Evolutionary conservation across 1,139 yeast genomes (phyloP).

Genomic region (Wickerhamiella pararugosa): DNA sequence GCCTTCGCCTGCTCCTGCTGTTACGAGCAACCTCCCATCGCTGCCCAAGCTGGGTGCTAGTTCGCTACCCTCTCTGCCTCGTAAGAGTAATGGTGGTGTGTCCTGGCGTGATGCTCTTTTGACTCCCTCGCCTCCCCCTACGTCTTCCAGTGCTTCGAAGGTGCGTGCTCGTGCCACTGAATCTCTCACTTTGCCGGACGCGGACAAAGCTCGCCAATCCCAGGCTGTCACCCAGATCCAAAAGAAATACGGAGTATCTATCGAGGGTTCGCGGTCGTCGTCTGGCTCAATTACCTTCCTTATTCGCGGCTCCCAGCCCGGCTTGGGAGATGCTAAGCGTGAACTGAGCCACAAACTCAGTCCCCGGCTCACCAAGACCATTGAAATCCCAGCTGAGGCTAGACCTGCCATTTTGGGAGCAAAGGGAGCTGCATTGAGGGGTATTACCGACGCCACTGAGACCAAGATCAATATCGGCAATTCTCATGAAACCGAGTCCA

Average conservation of each 20-base stretch:
- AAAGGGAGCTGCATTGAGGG: constrained; percentile 69
- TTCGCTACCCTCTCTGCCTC: constrained; percentile 4
- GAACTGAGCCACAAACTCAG: constrained; percentile 66
- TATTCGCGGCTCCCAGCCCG: constrained; percentile 54
- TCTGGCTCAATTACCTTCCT: constrained; percentile 75
- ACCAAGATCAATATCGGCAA: constrained; percentile 64
- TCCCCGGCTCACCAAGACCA: constrained; percentile 38
- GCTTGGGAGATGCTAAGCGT: constrained; percentile 58
- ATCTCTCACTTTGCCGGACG: not conserved
- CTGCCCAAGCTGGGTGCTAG: constrained; percentile 4
- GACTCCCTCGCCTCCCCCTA: not conserved
- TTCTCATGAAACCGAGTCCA: constrained; percentile 25
- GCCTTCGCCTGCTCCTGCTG: not conserved
- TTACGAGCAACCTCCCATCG: not conserved
- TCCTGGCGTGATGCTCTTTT: not conserved
- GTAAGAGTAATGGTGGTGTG: not conserved
- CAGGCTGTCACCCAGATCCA: constrained; percentile 40
- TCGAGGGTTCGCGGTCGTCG: constrained; percentile 74
- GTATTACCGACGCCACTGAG: constrained; percentile 56
- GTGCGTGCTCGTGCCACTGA: constrained; percentile 2
- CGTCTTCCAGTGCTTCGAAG: not conserved
- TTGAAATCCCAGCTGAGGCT: constrained; percentile 63
- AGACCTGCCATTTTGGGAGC: constrained; percentile 81
- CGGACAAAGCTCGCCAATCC: not conserved
- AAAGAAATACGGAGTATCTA: constrained; percentile 45